Conservation (phyloP, 441 rosid genomes). For the Eugenia klotzschiana region DNA sequence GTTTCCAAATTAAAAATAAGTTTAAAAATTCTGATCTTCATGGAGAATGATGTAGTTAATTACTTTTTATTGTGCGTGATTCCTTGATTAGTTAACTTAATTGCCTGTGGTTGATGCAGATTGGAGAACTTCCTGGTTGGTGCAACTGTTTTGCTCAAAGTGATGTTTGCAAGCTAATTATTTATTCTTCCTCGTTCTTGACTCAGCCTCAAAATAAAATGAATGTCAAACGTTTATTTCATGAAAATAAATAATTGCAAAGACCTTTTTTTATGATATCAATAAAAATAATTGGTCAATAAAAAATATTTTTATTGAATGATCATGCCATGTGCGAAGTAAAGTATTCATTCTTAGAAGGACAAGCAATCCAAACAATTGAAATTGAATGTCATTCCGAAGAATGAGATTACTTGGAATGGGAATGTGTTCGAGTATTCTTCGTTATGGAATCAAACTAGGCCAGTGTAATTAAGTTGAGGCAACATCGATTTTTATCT, state of each 20-base stretch:
- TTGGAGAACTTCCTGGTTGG: neutral
- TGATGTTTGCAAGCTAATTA: neutral
- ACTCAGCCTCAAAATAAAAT: neutral
- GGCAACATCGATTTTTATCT: neutral
- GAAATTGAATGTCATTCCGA: neutral
- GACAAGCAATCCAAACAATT: neutral
- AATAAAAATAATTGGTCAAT: neutral
- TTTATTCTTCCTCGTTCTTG: neutral
- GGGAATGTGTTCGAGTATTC: too few species aligned
- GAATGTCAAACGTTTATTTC: neutral
- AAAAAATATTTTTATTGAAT: neutral
- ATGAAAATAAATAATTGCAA: neutral
- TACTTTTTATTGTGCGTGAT: neutral
- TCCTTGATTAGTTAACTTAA: neutral
- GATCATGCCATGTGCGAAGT: neutral
- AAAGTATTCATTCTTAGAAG: neutral
- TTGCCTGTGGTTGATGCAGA: neutral
- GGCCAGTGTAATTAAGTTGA: neutral
- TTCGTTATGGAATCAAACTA: too few species aligned
- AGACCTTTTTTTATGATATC: accelerated
- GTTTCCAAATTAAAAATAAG: neutral
- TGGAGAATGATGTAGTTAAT: neutral
- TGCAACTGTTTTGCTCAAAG: neutral
- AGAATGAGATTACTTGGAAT: too few species aligned
- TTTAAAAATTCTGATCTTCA: neutral